These are phyloP conservation scores for Carex sylvatica DNA, from an alignment of 202 grass and related monocot species.

Conservation along the genomic window DNA sequence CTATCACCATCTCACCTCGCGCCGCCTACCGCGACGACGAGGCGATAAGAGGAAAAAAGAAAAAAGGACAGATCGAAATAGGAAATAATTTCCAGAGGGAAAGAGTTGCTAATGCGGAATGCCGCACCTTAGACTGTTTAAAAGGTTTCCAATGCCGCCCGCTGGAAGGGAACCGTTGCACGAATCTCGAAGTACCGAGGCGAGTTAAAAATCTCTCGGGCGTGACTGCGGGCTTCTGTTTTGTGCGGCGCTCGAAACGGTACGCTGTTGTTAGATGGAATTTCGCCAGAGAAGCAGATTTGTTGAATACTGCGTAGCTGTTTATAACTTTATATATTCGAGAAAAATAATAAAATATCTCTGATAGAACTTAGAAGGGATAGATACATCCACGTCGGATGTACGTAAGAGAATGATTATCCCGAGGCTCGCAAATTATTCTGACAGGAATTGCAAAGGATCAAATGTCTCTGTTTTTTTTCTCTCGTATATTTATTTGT, in stretches of 20 bases:
- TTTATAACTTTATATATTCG: background rate
- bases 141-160: conserved; percentile 14
- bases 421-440: background rate
- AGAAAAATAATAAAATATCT: background rate
- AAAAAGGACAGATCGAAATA: background rate
- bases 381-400: background rate
- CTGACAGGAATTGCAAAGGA: background rate
- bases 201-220: background rate
- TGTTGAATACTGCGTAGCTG: background rate
- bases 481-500: too few relatives aligned
- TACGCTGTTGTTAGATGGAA: background rate
- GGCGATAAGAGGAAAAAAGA: background rate
- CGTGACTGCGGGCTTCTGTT: background rate
- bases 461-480: too few relatives aligned
- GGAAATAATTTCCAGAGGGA: background rate
- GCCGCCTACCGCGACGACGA: conserved; percentile 10
- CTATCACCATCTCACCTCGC: conserved; percentile 12
- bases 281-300: background rate
- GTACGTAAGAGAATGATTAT: background rate
- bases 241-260: background rate
- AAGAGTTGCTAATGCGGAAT: background rate
- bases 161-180: background rate
- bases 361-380: conserved; percentile 1
- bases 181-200: background rate
- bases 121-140: background rate